These are phyloP conservation scores for Fistulinella prunicolor DNA, from an alignment of 768 basidiomycete genomes.

Conservation along the genomic window DNA sequence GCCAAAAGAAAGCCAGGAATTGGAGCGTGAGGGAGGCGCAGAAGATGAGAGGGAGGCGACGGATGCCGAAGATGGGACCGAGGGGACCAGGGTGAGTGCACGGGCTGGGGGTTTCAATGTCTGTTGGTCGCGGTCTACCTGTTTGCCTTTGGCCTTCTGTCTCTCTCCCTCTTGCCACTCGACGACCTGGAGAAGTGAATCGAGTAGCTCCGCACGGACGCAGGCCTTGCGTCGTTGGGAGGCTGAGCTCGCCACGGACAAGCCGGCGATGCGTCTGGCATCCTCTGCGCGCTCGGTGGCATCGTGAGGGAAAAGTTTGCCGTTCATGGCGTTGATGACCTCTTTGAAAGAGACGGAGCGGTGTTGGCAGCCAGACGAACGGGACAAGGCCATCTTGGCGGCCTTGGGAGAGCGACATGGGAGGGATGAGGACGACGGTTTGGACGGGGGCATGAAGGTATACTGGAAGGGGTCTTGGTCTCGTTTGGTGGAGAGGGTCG, in stretches of 20 bases:
- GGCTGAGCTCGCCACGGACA: conserved; percentile 16
- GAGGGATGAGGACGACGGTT: conserved; percentile 17
- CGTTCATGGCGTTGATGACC: conserved; percentile 56
- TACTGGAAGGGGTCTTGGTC: conserved; percentile 34
- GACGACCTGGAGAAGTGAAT: conserved; percentile 42
- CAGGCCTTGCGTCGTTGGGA: conserved; percentile 20
- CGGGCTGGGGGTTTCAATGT: conserved; percentile 6
- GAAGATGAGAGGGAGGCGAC: conserved; percentile 25
- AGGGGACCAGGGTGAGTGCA: conserved; percentile 16
- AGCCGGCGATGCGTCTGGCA: conserved; percentile 27
- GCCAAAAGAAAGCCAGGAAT: conserved; percentile 43
- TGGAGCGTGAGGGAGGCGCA: conserved; percentile 34
- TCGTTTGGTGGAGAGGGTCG: conserved; percentile 5
- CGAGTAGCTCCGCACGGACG: conserved; percentile 38
- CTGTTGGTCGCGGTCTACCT: conserved; percentile 33
- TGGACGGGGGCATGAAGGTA: conserved; percentile 29
- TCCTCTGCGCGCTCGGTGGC: conserved; percentile 32
- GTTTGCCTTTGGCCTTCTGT: conserved; percentile 39
- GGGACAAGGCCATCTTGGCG: conserved; percentile 3
- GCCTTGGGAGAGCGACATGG: conserved; percentile 19
- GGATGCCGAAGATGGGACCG: conserved; percentile 23
- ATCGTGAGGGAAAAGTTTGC: conserved; percentile 51
- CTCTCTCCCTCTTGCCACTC: conserved; percentile 42
- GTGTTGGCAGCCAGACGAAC: conserved; percentile 20
- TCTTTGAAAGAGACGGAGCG: conserved; percentile 52